These are phyloP conservation scores for Polytrichum formosum DNA, from an alignment of 225 moss, liverwort and hornwort genomes.

Conservation along the genomic window DNA sequence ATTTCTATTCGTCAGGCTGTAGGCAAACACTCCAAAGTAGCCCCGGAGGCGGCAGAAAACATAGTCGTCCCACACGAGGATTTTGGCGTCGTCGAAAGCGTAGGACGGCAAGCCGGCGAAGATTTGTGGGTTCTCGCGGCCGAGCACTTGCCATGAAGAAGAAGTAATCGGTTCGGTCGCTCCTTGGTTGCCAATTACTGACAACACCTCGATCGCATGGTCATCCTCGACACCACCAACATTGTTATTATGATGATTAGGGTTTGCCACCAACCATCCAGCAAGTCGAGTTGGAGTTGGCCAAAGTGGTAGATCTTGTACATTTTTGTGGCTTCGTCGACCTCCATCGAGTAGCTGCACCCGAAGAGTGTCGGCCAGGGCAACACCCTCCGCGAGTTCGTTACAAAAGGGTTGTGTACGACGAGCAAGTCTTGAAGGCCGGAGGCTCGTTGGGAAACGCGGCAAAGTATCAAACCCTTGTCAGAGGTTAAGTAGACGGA, in stretches of 20 bases:
- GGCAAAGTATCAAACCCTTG: slow-evolving; percentile 18
- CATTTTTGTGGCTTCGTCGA: background rate
- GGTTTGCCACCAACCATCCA: too few relatives aligned
- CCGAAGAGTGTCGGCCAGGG: slow-evolving; percentile 12
- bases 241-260: too few relatives aligned
- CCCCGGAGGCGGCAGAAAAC: slow-evolving; percentile 29
- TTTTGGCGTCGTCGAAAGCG: slow-evolving; percentile 23
- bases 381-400: slow-evolving; percentile 9
- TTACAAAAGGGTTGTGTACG: slow-evolving; percentile 21
- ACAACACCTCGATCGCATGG: slow-evolving; percentile 17
- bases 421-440: slow-evolving; percentile 23
- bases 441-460: slow-evolving; percentile 12
- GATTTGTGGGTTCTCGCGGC: slow-evolving; percentile 13
- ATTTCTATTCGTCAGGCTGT: slow-evolving; percentile 18
- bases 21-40: slow-evolving; percentile 35
- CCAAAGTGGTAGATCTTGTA: slow-evolving; percentile 31
- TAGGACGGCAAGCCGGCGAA: slow-evolving; percentile 25
- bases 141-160: slow-evolving; percentile 15
- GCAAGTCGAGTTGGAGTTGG: slow-evolving; percentile 7
- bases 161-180: background rate
- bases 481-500: slow-evolving; percentile 10
- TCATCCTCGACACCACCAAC: background rate
- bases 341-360: slow-evolving; percentile 22
- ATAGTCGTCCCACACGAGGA: slow-evolving; percentile 22
- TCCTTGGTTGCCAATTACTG: background rate